Conservation (phyloP, 441 rosid genomes). For the Cnidoscolus chayamansa region DNA sequence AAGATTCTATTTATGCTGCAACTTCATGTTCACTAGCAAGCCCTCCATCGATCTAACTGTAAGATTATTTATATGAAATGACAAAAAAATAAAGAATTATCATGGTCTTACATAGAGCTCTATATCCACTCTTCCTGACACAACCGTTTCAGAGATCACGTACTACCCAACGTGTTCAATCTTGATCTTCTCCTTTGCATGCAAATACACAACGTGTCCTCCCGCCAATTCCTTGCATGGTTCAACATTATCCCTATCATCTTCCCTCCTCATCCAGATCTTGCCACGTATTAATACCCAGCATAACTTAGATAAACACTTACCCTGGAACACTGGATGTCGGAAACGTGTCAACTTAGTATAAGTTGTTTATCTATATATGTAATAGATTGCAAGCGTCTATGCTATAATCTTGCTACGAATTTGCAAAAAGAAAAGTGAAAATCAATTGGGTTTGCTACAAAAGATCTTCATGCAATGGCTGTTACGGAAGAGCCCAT, state of each 20-base stretch:
- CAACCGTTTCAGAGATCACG: neutral
- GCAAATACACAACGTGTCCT: slow-evolving; percentile 15
- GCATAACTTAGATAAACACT: too few relatives aligned
- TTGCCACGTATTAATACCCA: slow-evolving; percentile 9
- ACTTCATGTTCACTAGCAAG: neutral
- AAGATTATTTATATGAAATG: too few relatives aligned
- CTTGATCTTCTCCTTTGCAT: neutral
- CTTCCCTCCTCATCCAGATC: neutral
- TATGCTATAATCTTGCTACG: neutral
- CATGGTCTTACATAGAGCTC: neutral
- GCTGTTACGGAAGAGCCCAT: slow-evolving; percentile 42
- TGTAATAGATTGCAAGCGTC: neutral
- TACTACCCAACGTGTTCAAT: neutral
- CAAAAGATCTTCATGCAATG: slow-evolving; percentile 20
- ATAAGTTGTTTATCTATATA: neutral
- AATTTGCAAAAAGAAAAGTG: neutral
- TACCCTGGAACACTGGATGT: neutral
- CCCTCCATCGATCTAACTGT: too few relatives aligned
- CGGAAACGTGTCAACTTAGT: slow-evolving; percentile 21
- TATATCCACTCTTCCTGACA: neutral
- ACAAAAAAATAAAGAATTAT: too few relatives aligned
- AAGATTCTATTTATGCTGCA: neutral
- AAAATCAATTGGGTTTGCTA: neutral
- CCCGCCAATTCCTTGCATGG: neutral
- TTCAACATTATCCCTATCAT: slow-evolving; percentile 13